Percentiles rank a stretch among this genome's conserved stretches.
phyloP scores from a whole-genome alignment of 2,329 filamentous ascomycete genomes.

The Venturia asperata region DNA sequence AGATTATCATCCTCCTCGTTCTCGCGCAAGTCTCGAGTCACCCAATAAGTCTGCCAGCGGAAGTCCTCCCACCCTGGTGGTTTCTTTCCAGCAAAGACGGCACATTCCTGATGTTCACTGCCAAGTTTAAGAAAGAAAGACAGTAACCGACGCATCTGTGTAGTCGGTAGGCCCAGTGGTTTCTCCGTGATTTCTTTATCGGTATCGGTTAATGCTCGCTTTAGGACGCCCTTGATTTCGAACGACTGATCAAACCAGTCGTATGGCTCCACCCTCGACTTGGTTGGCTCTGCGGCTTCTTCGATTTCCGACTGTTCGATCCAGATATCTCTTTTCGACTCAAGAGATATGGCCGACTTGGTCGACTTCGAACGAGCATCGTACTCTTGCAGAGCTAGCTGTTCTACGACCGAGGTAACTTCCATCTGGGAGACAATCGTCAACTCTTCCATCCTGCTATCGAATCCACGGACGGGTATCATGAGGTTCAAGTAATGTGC shows the following conservation, averaged over 20 bases:
- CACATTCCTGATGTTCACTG: conserved; percentile 7
- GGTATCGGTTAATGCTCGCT: not conserved
- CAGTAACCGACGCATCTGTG: not conserved
- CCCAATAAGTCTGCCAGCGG: not conserved
- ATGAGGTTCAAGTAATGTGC: not conserved
- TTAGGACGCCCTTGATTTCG: not conserved
- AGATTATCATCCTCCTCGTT: not conserved
- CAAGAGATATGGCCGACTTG: not conserved
- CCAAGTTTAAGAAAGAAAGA: not conserved
- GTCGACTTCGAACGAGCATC: not conserved
- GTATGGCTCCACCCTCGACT: not conserved
- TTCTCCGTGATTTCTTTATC: not conserved
- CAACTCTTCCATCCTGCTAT: not conserved
- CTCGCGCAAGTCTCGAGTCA: not conserved
- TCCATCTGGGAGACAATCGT: not conserved
- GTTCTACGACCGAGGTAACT: not conserved
- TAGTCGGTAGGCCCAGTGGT: not conserved
- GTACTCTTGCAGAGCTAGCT: not conserved
- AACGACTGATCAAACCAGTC: not conserved
- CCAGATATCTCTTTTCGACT: not conserved
- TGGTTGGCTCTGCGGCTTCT: not conserved
- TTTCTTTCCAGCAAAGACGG: not conserved
- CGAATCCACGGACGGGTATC: not conserved
- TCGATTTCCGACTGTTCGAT: not conserved
- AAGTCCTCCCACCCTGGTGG: not conserved